Base-by-base conservation (phyloP, 1,139 yeast genomes). In the Yamadazyma oceani region DNA sequence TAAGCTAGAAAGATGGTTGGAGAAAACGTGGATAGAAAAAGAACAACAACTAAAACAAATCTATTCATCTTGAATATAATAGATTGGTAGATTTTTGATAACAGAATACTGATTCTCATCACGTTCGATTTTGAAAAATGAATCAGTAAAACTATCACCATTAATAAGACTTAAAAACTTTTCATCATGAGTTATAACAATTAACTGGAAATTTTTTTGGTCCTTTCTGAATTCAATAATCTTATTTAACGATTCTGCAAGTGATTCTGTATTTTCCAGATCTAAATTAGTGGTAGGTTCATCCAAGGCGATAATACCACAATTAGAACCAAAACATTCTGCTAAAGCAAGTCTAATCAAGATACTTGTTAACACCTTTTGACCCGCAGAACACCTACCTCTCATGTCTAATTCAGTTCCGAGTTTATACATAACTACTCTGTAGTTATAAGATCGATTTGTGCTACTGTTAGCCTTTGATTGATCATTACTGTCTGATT, bases 371-470 rank as follows among this genome's bases (percentile, higher is more conserved):
- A 94, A 66, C 2, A 94, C 97, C 56, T 89, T 88, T 60, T 94
- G 99, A 1, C 99, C 99, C 0, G 98, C 98, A 2, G 97, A 88
- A 59, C 99, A 94, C 40, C 98, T 69, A 0, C 98, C 99, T 47
- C 98, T 75, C 99, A 94, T 94, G 55, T 94, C 99, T 33, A 94
- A 67, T 58, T 92, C 98, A 1, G 82, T 85, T 38, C 86, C 94
- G 50, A 86, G 88, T 56, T 94, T 94, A 44, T 82, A 80, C 98
- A 94, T 94, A 13, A 92, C 96, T 16, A 94, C 97, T 29, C 97
- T 73, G 57, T 92, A 92, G 57, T 92, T 90, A 60, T 90, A 90
- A 1, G 95, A 78, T 39, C 92, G 67, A 38, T 81, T 81, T 5
- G 30, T 27, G 8, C 21, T 19, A 19, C 8, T 19, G 13, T 19